Evolutionary conservation across 208 protist genomes (phyloP).

Genomic region (Acanthamoeba triangularis): DNA sequence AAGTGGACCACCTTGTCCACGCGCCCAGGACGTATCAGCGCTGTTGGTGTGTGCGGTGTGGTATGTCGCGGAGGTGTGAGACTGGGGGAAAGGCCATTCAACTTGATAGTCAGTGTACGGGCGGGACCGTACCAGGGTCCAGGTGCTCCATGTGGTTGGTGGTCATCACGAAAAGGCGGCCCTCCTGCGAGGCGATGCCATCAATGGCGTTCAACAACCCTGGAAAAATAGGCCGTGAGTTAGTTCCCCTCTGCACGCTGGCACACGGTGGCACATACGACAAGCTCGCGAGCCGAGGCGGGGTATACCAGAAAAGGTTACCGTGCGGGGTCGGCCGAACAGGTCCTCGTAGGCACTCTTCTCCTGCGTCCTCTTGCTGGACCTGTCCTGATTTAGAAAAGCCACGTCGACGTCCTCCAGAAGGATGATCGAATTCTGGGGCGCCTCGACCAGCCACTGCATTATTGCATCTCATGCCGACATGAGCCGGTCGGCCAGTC

Average conservation of each 20-base stretch:
- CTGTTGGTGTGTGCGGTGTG: constrained; percentile 82
- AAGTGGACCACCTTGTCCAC: constrained; percentile 96
- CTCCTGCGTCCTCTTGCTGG: background rate
- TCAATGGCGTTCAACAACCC: constrained; percentile 97
- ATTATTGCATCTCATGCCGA: too few species aligned
- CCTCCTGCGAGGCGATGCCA: constrained; percentile 96
- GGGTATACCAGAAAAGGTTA: background rate
- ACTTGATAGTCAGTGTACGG: background rate
- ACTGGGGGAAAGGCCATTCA: background rate
- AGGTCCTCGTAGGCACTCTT: constrained; percentile 24
- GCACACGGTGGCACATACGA: too few species aligned
- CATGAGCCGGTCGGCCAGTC: background rate
- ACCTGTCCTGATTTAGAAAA: constrained; percentile 57
- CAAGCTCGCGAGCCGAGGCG: too few species aligned
- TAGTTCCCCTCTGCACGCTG: background rate
- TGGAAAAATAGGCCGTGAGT: constrained; percentile 84
- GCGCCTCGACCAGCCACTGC: constrained; percentile 69
- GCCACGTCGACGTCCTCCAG: constrained; percentile 72
- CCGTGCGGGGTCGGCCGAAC: background rate
- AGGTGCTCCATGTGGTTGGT: constrained; percentile 98
- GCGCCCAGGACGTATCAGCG: constrained; percentile 96
- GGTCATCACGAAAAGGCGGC: constrained; percentile 97
- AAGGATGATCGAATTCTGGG: constrained; percentile 63
- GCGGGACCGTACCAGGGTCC: constrained; percentile 1
- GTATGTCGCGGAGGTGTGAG: too few species aligned